These are phyloP conservation scores for Thelephora ganbajun DNA, from an alignment of 768 basidiomycete genomes.

Conservation along the genomic window DNA sequence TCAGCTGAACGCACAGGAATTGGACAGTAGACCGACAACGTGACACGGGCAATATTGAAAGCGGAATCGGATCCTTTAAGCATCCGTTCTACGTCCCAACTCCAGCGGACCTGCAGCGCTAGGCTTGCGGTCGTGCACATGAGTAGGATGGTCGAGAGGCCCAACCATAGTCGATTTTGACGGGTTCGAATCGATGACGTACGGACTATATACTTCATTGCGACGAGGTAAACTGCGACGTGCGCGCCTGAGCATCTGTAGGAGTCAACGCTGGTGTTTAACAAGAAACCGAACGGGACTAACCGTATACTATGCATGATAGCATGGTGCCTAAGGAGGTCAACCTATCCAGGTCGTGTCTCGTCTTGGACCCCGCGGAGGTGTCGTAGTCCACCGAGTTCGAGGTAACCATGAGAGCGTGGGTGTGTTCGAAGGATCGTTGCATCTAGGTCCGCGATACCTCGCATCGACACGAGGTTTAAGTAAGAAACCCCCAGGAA, in stretches of 20 bases:
- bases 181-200: background rate
- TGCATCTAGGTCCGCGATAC: no score
- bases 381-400: background rate
- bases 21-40: background rate
- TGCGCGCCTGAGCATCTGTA: conserved; percentile 7
- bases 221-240: conserved; percentile 7
- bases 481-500: no score
- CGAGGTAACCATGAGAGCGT: background rate
- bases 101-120: conserved; percentile 12
- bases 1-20: no score
- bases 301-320: conserved; percentile 14
- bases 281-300: background rate
- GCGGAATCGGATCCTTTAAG: conserved; percentile 15
- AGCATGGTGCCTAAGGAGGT: conserved; percentile 10
- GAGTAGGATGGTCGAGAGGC: conserved; percentile 9
- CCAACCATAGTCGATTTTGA: background rate
- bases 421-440: no score
- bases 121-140: conserved; percentile 9
- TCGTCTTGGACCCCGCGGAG: no score
- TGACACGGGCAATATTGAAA: background rate
- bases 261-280: background rate
- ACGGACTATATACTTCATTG: conserved; percentile 1
- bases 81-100: conserved; percentile 9
- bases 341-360: no score
- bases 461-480: no score